Evolutionary conservation across 1,139 yeast species (phyloP), one percentile per base, ranked within the genome.

Genomic region (Nakaseomyces sp.): DNA sequence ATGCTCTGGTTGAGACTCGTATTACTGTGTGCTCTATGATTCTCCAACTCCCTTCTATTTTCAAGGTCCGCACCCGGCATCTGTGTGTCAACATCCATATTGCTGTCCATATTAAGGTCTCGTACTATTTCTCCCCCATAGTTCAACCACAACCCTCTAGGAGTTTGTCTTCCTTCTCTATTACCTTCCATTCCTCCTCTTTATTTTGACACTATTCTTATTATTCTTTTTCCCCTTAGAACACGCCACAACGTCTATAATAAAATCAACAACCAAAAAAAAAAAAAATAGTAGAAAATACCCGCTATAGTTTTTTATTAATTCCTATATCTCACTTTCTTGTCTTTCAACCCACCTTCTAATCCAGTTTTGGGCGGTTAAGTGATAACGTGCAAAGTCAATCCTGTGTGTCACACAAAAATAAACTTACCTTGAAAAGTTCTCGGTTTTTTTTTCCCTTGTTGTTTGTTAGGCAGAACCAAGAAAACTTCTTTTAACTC

Each of bases 41-140:
- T 32, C 16, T 32, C 36, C 7, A 5, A 7, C 8, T 18, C 22
- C 12, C 36, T 32, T 32, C 36, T 32, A 12, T 32, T 32, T 9
- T 35, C 38, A 4, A 22, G 17, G 6, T 22, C 28, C 17, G 28
- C 12, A 13, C 25, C 13, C 4, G 38, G 38, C 38, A 20, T 35
- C 28, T 20, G 38, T 6, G 38, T 22, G n/a, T 35, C 38, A n/a
- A 35, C n/a, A 35, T 22, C 28, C 28, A 13, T 33, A 10, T 18
- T 18, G 12, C 12, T 33, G 18, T 18, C 25, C 25, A 17, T 35
- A n/a, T 35, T 7, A 2, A 35, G 9, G 22, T 35, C 38, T 35
- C 38, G 38, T 22, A 22, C 38, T 20, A 35, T 20, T 8, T 35
- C 38, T 15, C 38, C 38, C 12, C 18, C 18, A 22, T 35, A 35